Base-by-base conservation (phyloP, 805 yeast genomes). In the Henningerozyma blattae region DNA sequence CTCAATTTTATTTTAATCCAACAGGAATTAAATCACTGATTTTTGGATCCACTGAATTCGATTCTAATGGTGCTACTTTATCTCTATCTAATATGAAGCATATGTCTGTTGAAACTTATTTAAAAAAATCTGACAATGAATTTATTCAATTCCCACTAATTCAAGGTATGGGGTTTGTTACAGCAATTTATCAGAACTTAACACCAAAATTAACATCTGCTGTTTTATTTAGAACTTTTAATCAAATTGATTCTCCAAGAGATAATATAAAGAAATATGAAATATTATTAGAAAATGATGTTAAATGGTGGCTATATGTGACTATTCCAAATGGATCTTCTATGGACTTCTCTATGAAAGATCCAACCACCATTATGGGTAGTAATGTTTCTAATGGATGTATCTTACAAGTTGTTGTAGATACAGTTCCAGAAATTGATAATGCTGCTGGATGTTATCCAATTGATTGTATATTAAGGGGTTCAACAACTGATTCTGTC, bases 1-100 rank as follows among this genome's bases (percentile, higher is more conserved):
- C 66, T 6, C 70, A 73, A 34, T 77, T 65, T 49, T 79, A 68
- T 53, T 80, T 77, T 53, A 72, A 71, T 35, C 89, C 91, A 0
- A 77, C 72, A 3, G 75, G 72, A 38, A 64, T 78, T 40, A 71
- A 70, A 52, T 73, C 84, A 2, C 58, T 81, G 42, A 66, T 75
- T 13, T 50, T 70, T 24, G 32, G 38, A 29, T 66, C 77, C 1
- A 40, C 45, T 3, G 72, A 67, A 25, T 70, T 71, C 38, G 31
- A 52, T 20, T 30, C 34, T 13, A 39, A 48, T 4, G 22, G 31
- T 1, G 44, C 52, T 15, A 8, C 10, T 9, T 30, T 57, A 25
- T 39, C 42, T 1, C 17, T 52, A 22, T 18, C 26, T 19, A 45
- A 52, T 38, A 39, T 48, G 18, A 50, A 39, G 22, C 54, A 51